Evolutionary conservation across 2,329 filamentous ascomycete species (phyloP).

Genomic region (Aspergillus unguis): DNA sequence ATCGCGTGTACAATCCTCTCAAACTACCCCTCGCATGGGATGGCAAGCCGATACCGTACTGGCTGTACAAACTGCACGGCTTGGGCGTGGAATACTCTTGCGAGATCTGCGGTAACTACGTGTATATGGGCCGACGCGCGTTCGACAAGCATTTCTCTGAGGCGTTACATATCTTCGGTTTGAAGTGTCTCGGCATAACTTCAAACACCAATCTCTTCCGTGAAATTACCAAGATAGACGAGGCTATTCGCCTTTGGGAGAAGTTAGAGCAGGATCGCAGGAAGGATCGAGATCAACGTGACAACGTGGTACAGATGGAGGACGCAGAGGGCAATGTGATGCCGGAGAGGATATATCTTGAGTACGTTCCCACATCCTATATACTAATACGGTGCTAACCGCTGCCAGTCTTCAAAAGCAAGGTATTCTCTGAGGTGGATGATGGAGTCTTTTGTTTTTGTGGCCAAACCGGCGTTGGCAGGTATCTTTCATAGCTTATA

Average conservation of each 20-base stretch:
- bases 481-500: constrained; percentile 17
- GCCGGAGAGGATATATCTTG: constrained; percentile 97
- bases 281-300: constrained; percentile 69
- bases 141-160: constrained; percentile 99
- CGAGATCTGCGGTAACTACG: constrained; percentile 96
- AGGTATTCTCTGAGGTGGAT: constrained; percentile 62
- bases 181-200: constrained; percentile 91
- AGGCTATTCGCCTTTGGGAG: constrained; percentile 84
- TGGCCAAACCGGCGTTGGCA: constrained; percentile 32
- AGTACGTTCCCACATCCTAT: constrained; percentile 44
- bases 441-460: constrained; percentile 9
- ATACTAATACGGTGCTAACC: constrained; percentile 21
- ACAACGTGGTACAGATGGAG: constrained; percentile 96
- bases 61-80: constrained; percentile 96
- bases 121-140: constrained; percentile 94
- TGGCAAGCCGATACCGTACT: constrained; percentile 97
- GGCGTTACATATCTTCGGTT: constrained; percentile 82
- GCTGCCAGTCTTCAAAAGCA: constrained; percentile 69
- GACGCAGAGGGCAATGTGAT: constrained; percentile 97
- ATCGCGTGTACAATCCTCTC: constrained; percentile 93
- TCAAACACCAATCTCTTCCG: constrained; percentile 80
- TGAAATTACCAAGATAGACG: constrained; percentile 88
- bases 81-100: constrained; percentile 92
- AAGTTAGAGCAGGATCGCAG: constrained; percentile 87
- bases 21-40: constrained; percentile 97